A percentile compares a stretch with the other conserved stretches of the same genome.
Conservation (phyloP, 768 basidiomycete species). For the Crassisporium funariophilum region DNA sequence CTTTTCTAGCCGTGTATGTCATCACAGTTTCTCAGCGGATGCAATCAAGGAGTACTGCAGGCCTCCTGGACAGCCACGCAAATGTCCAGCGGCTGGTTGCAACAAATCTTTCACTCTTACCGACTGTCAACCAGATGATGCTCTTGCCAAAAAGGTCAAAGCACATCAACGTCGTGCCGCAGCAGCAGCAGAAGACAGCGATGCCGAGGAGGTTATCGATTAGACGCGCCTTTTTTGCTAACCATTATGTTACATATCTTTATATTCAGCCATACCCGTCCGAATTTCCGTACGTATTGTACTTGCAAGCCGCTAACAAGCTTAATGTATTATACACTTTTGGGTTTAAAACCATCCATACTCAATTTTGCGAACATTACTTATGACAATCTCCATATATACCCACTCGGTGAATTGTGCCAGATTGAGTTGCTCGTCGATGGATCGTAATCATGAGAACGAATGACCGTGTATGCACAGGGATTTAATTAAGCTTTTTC, state of each 20-base stretch:
- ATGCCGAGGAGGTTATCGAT: slow-evolving; percentile 63
- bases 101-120: slow-evolving; percentile 53
- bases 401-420: too few relatives aligned
- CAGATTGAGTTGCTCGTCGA: background rate
- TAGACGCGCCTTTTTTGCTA: slow-evolving; percentile 21
- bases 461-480: background rate
- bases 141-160: slow-evolving; percentile 64
- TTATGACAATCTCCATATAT: too few relatives aligned
- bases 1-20: slow-evolving; percentile 57
- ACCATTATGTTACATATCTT: background rate
- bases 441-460: background rate
- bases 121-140: slow-evolving; percentile 56
- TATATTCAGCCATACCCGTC: background rate
- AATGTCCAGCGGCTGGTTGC: slow-evolving; percentile 78
- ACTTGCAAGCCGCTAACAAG: background rate
- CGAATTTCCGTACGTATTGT: background rate
- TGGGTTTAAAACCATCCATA: background rate
- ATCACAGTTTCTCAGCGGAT: slow-evolving; percentile 78
- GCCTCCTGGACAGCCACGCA: slow-evolving; percentile 30
- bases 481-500: background rate
- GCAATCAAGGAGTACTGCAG: slow-evolving; percentile 70
- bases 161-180: slow-evolving; percentile 55
- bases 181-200: slow-evolving; percentile 50
- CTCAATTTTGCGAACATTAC: too few relatives aligned
- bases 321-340: slow-evolving; percentile 1